A percentile compares a stretch with the other conserved stretches of the same genome.
Conservation (phyloP, 805 yeast genomes). For the Sugiyamaella marilandica region DNA sequence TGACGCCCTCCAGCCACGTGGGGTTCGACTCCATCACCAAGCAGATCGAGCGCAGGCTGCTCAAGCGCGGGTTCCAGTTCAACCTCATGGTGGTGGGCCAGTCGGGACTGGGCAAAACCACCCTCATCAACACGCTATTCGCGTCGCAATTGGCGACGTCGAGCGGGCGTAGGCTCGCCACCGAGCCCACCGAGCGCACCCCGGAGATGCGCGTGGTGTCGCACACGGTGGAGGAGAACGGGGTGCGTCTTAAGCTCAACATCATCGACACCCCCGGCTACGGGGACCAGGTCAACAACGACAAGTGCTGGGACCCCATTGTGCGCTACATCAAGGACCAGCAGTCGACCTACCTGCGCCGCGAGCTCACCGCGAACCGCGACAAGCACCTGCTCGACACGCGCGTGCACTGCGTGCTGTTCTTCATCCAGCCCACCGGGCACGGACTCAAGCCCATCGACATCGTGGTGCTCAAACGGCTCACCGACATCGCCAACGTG, state of each 20-base stretch:
- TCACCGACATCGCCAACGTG: slow-evolving; percentile 86
- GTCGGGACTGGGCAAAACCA: slow-evolving; percentile 92
- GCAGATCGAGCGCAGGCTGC: slow-evolving; percentile 87
- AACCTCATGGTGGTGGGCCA: slow-evolving; percentile 89
- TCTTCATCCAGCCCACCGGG: slow-evolving; percentile 85
- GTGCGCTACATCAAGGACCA: slow-evolving; percentile 93
- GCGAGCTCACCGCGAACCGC: slow-evolving; percentile 91
- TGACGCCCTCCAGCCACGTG: slow-evolving; percentile 52
- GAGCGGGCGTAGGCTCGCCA: slow-evolving; percentile 61
- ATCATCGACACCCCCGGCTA: slow-evolving; percentile 97
- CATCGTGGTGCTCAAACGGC: slow-evolving; percentile 71
- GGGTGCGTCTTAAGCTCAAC: slow-evolving; percentile 78
- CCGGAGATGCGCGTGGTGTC: slow-evolving; percentile 59
- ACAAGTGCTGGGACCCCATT: slow-evolving; percentile 94
- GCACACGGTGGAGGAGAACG: slow-evolving; percentile 67
- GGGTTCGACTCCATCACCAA: slow-evolving; percentile 96
- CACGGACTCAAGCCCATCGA: slow-evolving; percentile 82
- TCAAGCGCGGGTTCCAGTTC: slow-evolving; percentile 91
- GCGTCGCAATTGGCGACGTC: slow-evolving; percentile 73
- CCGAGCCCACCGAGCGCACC: slow-evolving; percentile 77
- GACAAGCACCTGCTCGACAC: slow-evolving; percentile 78
- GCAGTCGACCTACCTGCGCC: slow-evolving; percentile 83
- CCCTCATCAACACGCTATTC: slow-evolving; percentile 85
- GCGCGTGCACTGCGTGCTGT: slow-evolving; percentile 88
- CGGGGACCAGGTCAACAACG: slow-evolving; percentile 94